Percentiles rank a stretch among this genome's conserved stretches.
Evolutionary conservation across 1,139 yeast species (phyloP).

Genomic region (Suhomyces bribrorum): DNA sequence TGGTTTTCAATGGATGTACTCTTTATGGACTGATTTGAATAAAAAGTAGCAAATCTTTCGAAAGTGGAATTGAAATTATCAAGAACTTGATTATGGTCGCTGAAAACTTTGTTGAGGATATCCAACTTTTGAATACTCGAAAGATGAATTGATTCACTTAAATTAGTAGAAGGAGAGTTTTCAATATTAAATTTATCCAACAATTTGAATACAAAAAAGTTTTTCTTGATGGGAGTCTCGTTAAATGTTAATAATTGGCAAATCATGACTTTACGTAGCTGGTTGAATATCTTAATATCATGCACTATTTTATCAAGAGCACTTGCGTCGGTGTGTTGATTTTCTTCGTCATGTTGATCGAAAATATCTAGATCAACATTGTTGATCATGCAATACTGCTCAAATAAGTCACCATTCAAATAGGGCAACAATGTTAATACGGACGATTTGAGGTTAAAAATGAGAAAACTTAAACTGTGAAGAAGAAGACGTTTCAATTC

Average conservation of each 20-base stretch:
- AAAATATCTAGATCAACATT: constrained; percentile 24
- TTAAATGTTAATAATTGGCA: constrained; percentile 44
- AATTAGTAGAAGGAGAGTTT: constrained; percentile 1
- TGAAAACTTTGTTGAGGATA: constrained; percentile 26
- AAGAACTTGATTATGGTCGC: constrained; percentile 27
- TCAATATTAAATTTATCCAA: constrained; percentile 22
- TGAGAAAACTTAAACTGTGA: constrained; percentile 28
- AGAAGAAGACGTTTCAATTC: constrained; percentile 12
- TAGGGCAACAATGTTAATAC: constrained; percentile 35
- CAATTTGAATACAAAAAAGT: constrained; percentile 31
- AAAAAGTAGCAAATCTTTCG: constrained; percentile 23
- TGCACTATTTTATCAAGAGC: constrained; percentile 17
- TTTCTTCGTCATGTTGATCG: constrained; percentile 12
- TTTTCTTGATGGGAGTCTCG: constrained; percentile 27
- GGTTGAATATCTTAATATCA: constrained; percentile 35
- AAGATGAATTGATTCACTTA: constrained; percentile 2
- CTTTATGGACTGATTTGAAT: background rate
- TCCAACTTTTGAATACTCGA: constrained; percentile 21
- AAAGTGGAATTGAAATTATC: constrained; percentile 24
- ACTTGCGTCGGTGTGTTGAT: constrained; percentile 6
- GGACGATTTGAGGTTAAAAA: constrained; percentile 30
- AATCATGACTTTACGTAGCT: constrained; percentile 38
- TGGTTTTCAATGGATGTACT: constrained; percentile 17
- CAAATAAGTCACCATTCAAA: constrained; percentile 41
- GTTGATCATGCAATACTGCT: constrained; percentile 44